Percentiles rank a stretch among this genome's conserved stretches.
These are phyloP conservation scores for Ceratobasidium sp. DNA, from an alignment of 1,284 basidiomycete genomes.

Conservation along the genomic window DNA sequence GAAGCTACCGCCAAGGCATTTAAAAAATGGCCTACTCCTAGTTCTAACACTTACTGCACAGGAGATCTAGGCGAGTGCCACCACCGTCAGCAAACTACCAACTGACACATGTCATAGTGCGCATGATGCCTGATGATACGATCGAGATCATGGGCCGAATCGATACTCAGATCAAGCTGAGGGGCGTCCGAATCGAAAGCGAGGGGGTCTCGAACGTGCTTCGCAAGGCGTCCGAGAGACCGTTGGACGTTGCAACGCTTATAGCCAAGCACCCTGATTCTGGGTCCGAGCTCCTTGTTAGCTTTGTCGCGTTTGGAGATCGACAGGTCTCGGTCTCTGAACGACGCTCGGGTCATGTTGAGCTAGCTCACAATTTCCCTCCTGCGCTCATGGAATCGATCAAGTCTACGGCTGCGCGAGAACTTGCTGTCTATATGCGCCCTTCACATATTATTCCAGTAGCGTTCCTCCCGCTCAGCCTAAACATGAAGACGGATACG, in stretches of 20 bases:
- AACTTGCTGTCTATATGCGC: constrained; percentile 60
- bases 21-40: constrained; percentile 55
- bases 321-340: constrained; percentile 49
- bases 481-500: constrained; percentile 58
- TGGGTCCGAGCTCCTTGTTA: constrained; percentile 56
- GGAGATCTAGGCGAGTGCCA: constrained; percentile 53
- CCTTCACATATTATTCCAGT: constrained; percentile 59
- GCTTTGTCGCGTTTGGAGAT: constrained; percentile 55
- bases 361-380: constrained; percentile 47
- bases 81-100: neutral
- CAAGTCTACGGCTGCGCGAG: constrained; percentile 51
- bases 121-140: constrained; percentile 62
- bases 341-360: constrained; percentile 52
- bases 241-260: constrained; percentile 55
- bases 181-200: constrained; percentile 61
- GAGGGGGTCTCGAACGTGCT: constrained; percentile 59
- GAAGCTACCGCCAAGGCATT: constrained; percentile 58
- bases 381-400: constrained; percentile 50
- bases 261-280: constrained; percentile 58
- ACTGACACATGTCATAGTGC: constrained; percentile 44
- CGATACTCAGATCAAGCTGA: constrained; percentile 62
- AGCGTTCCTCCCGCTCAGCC: constrained; percentile 56
- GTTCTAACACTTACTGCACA: constrained; percentile 56
- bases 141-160: constrained; percentile 63
- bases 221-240: constrained; percentile 49